Base-by-base conservation (phyloP, 2,329 filamentous ascomycete genomes). In the Pseudophaeomoniella oleicola region DNA sequence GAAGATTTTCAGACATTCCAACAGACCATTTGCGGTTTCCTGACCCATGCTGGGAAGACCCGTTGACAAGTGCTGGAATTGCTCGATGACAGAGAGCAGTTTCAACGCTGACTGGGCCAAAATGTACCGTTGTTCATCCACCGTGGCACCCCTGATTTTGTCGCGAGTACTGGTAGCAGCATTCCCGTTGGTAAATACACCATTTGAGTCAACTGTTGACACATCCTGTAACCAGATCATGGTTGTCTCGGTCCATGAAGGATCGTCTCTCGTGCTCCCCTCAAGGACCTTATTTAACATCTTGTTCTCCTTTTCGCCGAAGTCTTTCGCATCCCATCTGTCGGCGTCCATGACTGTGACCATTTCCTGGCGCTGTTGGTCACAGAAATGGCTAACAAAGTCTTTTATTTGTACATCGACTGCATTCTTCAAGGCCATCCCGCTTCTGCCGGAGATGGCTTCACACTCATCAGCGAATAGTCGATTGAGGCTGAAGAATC, bases 1-100 rank as follows among this genome's bases (percentile, higher is more conserved):
- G 68, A 96, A 98, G 3, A 93, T 69, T 45, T 90, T 83, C 11
- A 96, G 69, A 51, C 92, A 93, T 15, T 90, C 79, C 30, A 94
- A 66, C 9, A 98, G 71, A 1, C 78, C 79, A 2, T 72, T 66
- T 0, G 84, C 46, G 37, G 94, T 78, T 40, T 94, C 86, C 2
- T 78, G 68, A 1, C 85, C 82, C 75, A 94, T 87, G 42, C 81
- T 88, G 2, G 90, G 88, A 39, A 96, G 88, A 19, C 78, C 79
- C 4, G 82, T 71, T 39, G 88, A 78, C 3, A 98, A 71, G 42
- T 82, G 81, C 44, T 94, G 68, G 56, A 93, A 93, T 12, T 78
- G 73, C 40, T 84, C 78, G 44, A 94, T 78, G 35, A 83, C 85
- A 39, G 76, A 71, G 37, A 98, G 71, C 44, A 90, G 87, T 1